Evolutionary conservation across 345 rosid species (phyloP).

Genomic region (Populus davidiana): DNA sequence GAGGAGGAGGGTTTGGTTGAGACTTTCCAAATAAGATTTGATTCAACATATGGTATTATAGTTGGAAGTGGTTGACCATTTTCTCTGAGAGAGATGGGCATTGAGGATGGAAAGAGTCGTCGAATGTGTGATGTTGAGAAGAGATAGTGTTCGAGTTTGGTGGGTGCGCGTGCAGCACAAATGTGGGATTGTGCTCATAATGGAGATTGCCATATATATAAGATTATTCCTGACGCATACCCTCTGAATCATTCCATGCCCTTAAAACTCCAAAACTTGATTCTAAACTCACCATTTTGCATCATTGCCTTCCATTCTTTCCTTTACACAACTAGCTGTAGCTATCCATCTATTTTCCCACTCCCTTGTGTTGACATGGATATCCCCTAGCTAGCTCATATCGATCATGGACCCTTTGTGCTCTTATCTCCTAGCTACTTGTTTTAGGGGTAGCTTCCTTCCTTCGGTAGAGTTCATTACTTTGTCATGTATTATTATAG

Average conservation of each 20-base stretch:
- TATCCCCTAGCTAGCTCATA: background rate
- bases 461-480: conserved; percentile 6
- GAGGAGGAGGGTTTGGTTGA: conserved; percentile 23
- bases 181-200: conserved; percentile 63
- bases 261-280: conserved; percentile 19
- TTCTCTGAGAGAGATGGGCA: conserved; percentile 7
- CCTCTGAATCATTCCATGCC: conserved; percentile 20
- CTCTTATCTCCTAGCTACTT: background rate
- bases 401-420: background rate
- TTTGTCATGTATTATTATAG: conserved; percentile 21
- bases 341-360: background rate
- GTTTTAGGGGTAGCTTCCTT: background rate
- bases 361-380: background rate
- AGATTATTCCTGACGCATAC: conserved; percentile 31
- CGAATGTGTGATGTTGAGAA: background rate
- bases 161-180: conserved; percentile 72
- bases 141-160: conserved; percentile 40
- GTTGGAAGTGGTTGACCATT: conserved; percentile 41
- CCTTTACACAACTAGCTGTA: background rate
- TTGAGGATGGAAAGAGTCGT: background rate
- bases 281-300: conserved; percentile 38
- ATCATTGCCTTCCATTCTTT: conserved; percentile 28
- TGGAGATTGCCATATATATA: conserved; percentile 37
- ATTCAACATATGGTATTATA: conserved; percentile 17
- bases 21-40: conserved; percentile 40